Evolutionary conservation across 257 asterid species (phyloP).

Genomic region (Solanum virginianum): DNA sequence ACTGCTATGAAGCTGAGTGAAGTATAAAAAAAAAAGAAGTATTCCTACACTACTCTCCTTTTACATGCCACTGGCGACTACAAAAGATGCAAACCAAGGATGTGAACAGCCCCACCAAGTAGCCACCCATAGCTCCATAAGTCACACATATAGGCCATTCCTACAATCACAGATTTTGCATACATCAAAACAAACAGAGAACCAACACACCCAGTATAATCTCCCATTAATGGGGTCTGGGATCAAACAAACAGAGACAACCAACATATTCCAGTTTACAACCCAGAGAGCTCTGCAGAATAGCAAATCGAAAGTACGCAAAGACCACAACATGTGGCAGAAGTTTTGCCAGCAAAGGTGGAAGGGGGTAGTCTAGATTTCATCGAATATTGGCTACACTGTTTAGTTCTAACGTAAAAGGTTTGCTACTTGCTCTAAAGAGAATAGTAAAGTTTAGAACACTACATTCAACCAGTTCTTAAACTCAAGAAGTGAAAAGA

Average conservation of each 20-base stretch:
- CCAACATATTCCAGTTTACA: background rate
- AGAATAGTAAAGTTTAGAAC: background rate
- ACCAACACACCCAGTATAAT: no score
- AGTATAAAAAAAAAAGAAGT: background rate
- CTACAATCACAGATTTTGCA: constrained; percentile 15
- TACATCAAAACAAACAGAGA: background rate
- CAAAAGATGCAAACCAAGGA: constrained; percentile 33
- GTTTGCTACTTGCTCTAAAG: background rate
- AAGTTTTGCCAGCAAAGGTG: background rate
- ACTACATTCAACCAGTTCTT: background rate
- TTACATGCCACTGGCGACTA: constrained; percentile 18
- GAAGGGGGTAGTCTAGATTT: background rate
- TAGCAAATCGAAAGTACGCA: background rate
- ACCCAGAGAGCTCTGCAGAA: background rate
- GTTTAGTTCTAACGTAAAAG: background rate
- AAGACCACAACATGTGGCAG: background rate
- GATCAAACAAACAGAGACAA: background rate
- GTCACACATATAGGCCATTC: constrained; percentile 93
- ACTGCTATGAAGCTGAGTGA: background rate
- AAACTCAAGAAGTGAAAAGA: background rate
- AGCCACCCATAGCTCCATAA: constrained; percentile 69
- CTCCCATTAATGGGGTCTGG: no score
- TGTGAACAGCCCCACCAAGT: constrained; percentile 42
- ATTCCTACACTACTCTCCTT: constrained; percentile 27
- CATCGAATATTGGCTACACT: background rate